These are phyloP conservation scores for Beauveria sp. DNA, from an alignment of 2,329 filamentous ascomycete species.

Conservation along the genomic window DNA sequence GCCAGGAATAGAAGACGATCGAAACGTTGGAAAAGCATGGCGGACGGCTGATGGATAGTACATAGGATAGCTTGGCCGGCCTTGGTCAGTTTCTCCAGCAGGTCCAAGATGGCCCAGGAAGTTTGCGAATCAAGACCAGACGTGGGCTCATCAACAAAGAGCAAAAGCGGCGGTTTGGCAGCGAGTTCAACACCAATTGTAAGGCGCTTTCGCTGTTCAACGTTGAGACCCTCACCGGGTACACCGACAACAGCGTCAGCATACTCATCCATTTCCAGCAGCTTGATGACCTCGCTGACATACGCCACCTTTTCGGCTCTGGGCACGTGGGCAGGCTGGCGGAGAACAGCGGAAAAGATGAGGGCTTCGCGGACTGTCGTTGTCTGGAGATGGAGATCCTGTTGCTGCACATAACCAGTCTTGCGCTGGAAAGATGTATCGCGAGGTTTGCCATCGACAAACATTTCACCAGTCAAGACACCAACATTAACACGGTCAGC, in stretches of 20 bases:
- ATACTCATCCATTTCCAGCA: slow-evolving; percentile 80
- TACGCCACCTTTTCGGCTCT: slow-evolving; percentile 75
- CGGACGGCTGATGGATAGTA: slow-evolving; percentile 95
- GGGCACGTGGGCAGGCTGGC: slow-evolving; percentile 70
- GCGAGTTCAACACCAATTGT: slow-evolving; percentile 96
- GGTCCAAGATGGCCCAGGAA: slow-evolving; percentile 82
- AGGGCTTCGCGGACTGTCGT: slow-evolving; percentile 84
- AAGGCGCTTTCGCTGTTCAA: slow-evolving; percentile 65
- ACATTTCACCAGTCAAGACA: slow-evolving; percentile 78
- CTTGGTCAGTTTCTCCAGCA: slow-evolving; percentile 83
- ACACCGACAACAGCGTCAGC: slow-evolving; percentile 88
- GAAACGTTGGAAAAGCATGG: slow-evolving; percentile 89
- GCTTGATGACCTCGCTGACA: slow-evolving; percentile 82
- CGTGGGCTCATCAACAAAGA: slow-evolving; percentile 93
- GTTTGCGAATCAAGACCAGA: slow-evolving; percentile 91
- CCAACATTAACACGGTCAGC: slow-evolving; percentile 84
- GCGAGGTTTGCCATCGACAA: slow-evolving; percentile 55
- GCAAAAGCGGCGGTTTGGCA: slow-evolving; percentile 78
- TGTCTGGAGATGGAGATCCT: slow-evolving; percentile 80
- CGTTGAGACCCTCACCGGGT: slow-evolving; percentile 75
- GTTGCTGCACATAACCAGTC: slow-evolving; percentile 87
- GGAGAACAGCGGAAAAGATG: slow-evolving; percentile 75
- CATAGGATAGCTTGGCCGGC: slow-evolving; percentile 90
- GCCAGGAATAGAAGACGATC: slow-evolving; percentile 73
- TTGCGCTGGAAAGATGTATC: slow-evolving; percentile 84